These are phyloP conservation scores for Pilaira anomala DNA, from an alignment of 192 early-diverging fungal genomes.

Conservation along the genomic window DNA sequence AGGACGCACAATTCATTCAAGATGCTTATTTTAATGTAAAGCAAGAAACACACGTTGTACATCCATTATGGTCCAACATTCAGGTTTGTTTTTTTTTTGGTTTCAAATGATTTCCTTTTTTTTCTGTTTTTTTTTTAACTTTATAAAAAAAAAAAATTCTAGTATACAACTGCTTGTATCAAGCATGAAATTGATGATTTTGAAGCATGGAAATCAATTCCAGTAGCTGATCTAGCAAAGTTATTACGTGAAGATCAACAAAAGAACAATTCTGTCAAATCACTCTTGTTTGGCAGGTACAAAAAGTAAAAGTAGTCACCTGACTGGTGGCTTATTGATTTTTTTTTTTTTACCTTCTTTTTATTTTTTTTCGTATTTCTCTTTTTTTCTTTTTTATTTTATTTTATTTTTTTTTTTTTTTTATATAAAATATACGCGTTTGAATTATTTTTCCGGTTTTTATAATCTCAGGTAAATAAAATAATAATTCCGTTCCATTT, in stretches of 20 bases:
- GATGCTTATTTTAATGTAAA: conserved; percentile 10
- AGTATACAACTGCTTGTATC: background rate
- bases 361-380: background rate
- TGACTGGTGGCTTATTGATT: background rate
- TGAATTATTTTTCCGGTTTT: too few relatives aligned
- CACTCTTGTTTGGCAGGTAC: background rate
- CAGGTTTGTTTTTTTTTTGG: conserved; percentile 1
- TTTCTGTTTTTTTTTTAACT: too few relatives aligned
- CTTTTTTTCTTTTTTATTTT: background rate
- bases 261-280: background rate
- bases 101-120: background rate
- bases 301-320: background rate
- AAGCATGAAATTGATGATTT: conserved; percentile 9
- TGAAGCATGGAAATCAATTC: conserved; percentile 14
- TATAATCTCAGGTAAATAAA: too few relatives aligned
- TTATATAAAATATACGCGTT: too few relatives aligned
- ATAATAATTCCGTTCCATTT: too few relatives aligned
- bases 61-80: conserved; percentile 7
- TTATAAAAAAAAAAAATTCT: too few relatives aligned
- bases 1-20: conserved; percentile 10
- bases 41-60: background rate
- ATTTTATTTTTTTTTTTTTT: too few relatives aligned
- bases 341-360: background rate
- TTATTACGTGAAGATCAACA: conserved; percentile 3
- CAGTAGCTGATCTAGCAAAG: background rate